phyloP scores from a whole-genome alignment of 257 asterid genomes.

The Ligustrum vulgare region DNA sequence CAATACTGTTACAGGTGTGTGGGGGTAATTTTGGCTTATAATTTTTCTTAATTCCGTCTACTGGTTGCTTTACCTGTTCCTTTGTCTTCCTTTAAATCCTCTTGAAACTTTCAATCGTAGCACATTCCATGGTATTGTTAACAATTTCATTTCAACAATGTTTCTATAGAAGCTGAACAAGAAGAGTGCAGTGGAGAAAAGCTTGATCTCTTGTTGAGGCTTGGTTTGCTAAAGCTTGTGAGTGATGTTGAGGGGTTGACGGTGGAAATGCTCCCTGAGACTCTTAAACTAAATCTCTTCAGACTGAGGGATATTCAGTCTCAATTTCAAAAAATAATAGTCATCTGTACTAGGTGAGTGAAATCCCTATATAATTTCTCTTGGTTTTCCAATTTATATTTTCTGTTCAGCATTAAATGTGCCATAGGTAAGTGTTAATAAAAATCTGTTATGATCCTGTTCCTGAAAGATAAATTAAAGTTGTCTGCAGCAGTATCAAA shows the following conservation, averaged over 20 bases:
- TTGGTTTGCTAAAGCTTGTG: conserved; percentile 27
- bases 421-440: not conserved
- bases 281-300: conserved; percentile 24
- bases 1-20: conserved; percentile 17
- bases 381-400: conserved; percentile 1
- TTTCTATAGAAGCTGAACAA: conserved; percentile 8
- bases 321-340: conserved; percentile 26
- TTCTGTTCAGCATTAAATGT: not conserved
- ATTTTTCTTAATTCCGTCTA: not conserved
- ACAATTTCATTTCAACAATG: not conserved
- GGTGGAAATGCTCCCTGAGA: conserved; percentile 25
- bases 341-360: conserved; percentile 25
- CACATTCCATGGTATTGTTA: not conserved
- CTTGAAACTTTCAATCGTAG: not conserved
- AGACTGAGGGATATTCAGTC: conserved; percentile 26
- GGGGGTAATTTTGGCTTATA: not conserved
- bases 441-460: not conserved
- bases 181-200: conserved; percentile 27
- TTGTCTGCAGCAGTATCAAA: not conserved
- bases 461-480: not conserved
- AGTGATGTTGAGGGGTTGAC: conserved; percentile 25
- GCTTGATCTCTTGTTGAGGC: conserved; percentile 28
- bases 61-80: not conserved
- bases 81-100: not conserved
- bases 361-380: not conserved